Evolutionary conservation across 331 rosid genomes (phyloP).

Genomic region (Prunus yedoensis): DNA sequence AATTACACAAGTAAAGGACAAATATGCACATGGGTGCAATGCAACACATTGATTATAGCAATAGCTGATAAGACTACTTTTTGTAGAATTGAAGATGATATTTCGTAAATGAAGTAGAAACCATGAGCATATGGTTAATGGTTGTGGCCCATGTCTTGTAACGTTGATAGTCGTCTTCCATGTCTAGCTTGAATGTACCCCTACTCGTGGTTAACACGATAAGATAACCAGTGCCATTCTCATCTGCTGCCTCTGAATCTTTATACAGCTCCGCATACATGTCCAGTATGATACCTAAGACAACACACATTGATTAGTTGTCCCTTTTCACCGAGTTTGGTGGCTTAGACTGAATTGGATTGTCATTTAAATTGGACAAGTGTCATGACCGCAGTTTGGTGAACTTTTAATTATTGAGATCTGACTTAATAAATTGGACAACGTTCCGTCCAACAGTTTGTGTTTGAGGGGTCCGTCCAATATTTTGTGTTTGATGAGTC

Average conservation of each 20-base stretch:
- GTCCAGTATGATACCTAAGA: slow-evolving; percentile 62
- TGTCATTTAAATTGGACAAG: too few relatives aligned
- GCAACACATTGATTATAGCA: slow-evolving; percentile 1
- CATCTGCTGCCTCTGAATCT: slow-evolving; percentile 51
- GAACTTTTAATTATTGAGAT: too few relatives aligned
- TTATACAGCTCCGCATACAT: slow-evolving; percentile 80
- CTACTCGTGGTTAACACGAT: slow-evolving; percentile 65
- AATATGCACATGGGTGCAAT: slow-evolving; percentile 17
- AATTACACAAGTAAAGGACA: slow-evolving; percentile 14
- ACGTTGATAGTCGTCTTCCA: slow-evolving; percentile 67
- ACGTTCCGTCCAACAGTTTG: too few relatives aligned
- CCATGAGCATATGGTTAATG: slow-evolving; percentile 69
- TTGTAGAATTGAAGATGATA: slow-evolving; percentile 56
- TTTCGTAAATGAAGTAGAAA: slow-evolving; percentile 63
- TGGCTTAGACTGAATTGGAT: too few relatives aligned
- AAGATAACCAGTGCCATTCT: slow-evolving; percentile 63
- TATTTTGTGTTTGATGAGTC: too few relatives aligned
- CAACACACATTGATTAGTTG: background rate
- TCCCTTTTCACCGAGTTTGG: background rate
- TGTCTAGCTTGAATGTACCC: slow-evolving; percentile 84
- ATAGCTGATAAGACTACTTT: slow-evolving; percentile 15
- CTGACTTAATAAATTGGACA: too few relatives aligned
- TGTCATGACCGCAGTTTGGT: too few relatives aligned
- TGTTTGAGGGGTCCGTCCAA: too few relatives aligned
- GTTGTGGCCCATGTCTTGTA: slow-evolving; percentile 76